Evolutionary conservation across 2,329 filamentous ascomycete genomes (phyloP), one percentile per base, ranked within the genome.

Genomic region (Metarhizium brunneum): DNA sequence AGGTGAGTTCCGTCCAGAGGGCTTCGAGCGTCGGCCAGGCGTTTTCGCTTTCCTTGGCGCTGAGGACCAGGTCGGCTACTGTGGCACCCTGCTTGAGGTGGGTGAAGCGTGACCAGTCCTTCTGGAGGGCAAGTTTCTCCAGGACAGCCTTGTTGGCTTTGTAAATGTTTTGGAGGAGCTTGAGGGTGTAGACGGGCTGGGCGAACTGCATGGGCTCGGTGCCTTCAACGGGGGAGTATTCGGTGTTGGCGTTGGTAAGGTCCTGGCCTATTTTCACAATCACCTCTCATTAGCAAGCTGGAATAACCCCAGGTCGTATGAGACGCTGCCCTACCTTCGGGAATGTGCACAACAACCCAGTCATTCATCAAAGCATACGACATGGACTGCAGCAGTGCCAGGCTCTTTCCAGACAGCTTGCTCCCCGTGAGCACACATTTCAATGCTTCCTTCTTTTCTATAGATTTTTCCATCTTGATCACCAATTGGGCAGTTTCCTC

Each of bases 291-390:
- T 8, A 53, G 43, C 36, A 6, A 29, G 25, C 10, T 18, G 32
- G 40, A 36, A 47, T 3, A 38, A 13, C 11, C 7, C 43, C 3
- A 16, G 38, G 6, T 36, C 3, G 4, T 8, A 8, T n/a, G 18
- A n/a, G 10, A 16, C 4, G 30, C 50, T 1, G 52, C 52, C 78
- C 64, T 77, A 95, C 92, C 88, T 74, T 99, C 91, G 42, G 94
- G 92, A 53, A 97, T 80, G 66, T 89, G 87, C 57, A 99, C 79
- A 50, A 97, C 91, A 48, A 96, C 79, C 90, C 92, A 97, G 32
- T 87, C 81, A 69, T 90, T 90, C 65, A 92, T 69, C 61, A 92
- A 85, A 1, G 84, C 92, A 71, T 92, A 86, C 18, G 87, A 77
- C 80, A 95, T 83, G 43, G 87, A 88, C 73, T 97, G 92, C 49